Evolutionary conservation across 495 filamentous ascomycete genomes (phyloP).

Genomic region (Diplogelasinospora grovesii): DNA sequence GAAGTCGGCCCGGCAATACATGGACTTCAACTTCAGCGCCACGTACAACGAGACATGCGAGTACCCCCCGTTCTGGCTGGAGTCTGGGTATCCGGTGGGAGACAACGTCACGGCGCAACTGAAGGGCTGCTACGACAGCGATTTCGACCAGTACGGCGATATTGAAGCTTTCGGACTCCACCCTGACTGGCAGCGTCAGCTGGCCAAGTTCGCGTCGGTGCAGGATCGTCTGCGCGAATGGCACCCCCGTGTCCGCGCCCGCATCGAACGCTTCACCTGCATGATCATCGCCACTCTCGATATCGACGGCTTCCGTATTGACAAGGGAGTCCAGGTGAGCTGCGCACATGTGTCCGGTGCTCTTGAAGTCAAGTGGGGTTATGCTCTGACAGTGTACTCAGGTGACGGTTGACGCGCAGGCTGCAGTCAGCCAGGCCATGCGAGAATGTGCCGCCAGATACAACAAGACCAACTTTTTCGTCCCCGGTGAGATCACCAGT

Average conservation of each 20-base stretch:
- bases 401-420: slow-evolving; percentile 56
- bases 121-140: slow-evolving; percentile 56
- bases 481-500: slow-evolving; percentile 57
- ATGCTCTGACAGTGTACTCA: slow-evolving; percentile 43
- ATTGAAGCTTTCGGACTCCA: slow-evolving; percentile 61
- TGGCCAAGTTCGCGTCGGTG: slow-evolving; percentile 65
- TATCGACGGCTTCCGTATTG: slow-evolving; percentile 61
- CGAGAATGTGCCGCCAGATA: slow-evolving; percentile 49
- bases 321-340: slow-evolving; percentile 55
- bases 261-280: slow-evolving; percentile 57
- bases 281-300: slow-evolving; percentile 57
- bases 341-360: no score
- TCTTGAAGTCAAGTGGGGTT: no score
- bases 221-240: slow-evolving; percentile 69
- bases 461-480: slow-evolving; percentile 59
- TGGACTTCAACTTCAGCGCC: slow-evolving; percentile 54
- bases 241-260: slow-evolving; percentile 51
- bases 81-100: slow-evolving; percentile 35
- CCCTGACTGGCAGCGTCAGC: slow-evolving; percentile 58
- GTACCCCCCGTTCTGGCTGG: slow-evolving; percentile 61
- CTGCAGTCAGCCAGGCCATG: slow-evolving; percentile 40
- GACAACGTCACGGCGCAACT: slow-evolving; percentile 32
- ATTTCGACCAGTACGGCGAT: slow-evolving; percentile 66
- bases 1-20: slow-evolving; percentile 52
- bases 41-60: slow-evolving; percentile 45